Base-by-base conservation (phyloP, 805 yeast species). In the Wickerhamiella qilinensis region DNA sequence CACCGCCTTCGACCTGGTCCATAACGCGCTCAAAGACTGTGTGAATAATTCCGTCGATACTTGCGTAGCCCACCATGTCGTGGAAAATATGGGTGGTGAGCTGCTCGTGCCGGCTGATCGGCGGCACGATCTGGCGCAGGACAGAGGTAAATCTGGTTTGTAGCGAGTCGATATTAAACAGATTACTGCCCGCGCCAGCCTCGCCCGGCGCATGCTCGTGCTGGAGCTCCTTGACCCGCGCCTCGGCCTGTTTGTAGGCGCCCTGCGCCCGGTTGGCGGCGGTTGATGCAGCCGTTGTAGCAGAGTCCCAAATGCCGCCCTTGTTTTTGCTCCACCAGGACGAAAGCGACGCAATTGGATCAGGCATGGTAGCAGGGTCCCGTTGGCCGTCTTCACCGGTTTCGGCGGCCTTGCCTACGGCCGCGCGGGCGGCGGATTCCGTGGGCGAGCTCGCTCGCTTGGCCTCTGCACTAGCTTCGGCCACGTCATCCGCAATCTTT, bases 1-100 rank as follows among this genome's bases (percentile, higher is more conserved):
- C 76, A 3, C 75, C 75, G 15, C 82, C 82, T 49, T 75, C 82
- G n/a, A 75, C 80, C 49, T 75, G 81, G 46, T 62, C 63, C 77
- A 75, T 71, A 18, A 73, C 78, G 35, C 62, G 58, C 46, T 64
- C 64, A 53, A 75, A 75, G 36, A 70, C 72, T 32, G 59, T 56
- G 47, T 64, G 60, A 12, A 72, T 66, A 39, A 69, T 57, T 24
- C 59, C 55, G 46, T 71, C 76, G 47, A 75, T 60, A 40, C 56
- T 50, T 3, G 65, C 61, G 46, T 59, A 64, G 18, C 69, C 69
- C 11, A 60, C 64, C 53, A 64, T 55, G 40, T 64, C 69, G 41
- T 64, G 68, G 48, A 60, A 63, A n/a, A 64, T 53, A 43, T 61
- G 63, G 33, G 64, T 57, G 34, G 51, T 48, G 24, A 64, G 56